Evolutionary conservation across 768 basidiomycete genomes (phyloP).

Genomic region (Amanita subjunquillea): DNA sequence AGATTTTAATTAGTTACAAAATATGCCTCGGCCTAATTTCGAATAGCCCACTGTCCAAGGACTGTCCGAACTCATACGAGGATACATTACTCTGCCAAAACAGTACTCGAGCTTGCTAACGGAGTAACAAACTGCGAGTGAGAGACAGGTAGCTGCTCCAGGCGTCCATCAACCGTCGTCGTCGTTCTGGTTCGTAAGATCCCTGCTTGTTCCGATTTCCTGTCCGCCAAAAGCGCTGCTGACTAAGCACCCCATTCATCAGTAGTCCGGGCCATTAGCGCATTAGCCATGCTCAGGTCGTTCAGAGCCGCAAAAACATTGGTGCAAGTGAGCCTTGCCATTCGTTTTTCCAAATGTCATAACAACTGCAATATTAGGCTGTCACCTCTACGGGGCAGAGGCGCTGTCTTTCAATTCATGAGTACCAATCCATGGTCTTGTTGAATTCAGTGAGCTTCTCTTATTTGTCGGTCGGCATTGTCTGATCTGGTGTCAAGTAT

Average conservation of each 20-base stretch:
- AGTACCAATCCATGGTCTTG: slow-evolving; percentile 93
- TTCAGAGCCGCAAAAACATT: slow-evolving; percentile 55
- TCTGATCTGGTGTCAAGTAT: slow-evolving; percentile 43
- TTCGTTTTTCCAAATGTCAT: background rate
- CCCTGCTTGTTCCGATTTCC: slow-evolving; percentile 4
- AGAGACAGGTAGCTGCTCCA: slow-evolving; percentile 59
- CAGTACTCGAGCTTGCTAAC: slow-evolving; percentile 23
- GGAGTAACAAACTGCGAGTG: slow-evolving; percentile 20
- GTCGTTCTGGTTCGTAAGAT: slow-evolving; percentile 47
- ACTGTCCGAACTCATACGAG: slow-evolving; percentile 76
- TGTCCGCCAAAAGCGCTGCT: slow-evolving; percentile 19
- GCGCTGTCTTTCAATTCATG: slow-evolving; percentile 93
- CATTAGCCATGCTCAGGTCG: slow-evolving; percentile 51
- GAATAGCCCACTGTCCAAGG: slow-evolving; percentile 45
- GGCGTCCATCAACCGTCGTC: slow-evolving; percentile 60
- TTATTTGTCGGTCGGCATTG: background rate
- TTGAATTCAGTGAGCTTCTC: slow-evolving; percentile 68
- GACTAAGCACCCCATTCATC: slow-evolving; percentile 26
- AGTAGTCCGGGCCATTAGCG: slow-evolving; percentile 12
- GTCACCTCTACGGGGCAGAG: slow-evolving; percentile 67
- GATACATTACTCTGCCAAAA: slow-evolving; percentile 54
- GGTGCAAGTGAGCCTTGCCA: slow-evolving; percentile 41
- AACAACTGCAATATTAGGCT: slow-evolving; percentile 27
- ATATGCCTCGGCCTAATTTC: slow-evolving; percentile 80
- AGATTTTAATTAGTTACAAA: slow-evolving; percentile 9